Base-by-base conservation (phyloP, 2,329 filamentous ascomycete species). In the Sclerotinia trifoliorum region DNA sequence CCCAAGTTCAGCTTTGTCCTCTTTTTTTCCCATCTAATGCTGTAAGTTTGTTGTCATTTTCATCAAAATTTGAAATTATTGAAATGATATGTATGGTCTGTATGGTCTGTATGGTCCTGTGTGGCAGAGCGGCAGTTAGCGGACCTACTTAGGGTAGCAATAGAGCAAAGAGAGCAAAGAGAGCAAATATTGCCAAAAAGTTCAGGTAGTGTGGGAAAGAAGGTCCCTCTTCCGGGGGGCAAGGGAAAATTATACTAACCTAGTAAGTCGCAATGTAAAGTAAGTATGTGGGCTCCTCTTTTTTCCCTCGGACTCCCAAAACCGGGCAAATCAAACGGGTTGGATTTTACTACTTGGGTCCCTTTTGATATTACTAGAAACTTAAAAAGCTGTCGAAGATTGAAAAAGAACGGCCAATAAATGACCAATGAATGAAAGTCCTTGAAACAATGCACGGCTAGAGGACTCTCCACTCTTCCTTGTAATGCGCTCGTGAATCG, bases 11-110 rank as follows among this genome's bases (percentile, higher is more conserved):
- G 54, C 21, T 19, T 15, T 56, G 29, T 55, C 52, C 32, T 55
- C 29, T 32, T n/a, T 35, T n/a, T 55, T 13, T 55, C n/a, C 10
- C 15, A 21, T 48, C 21, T 56, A 8, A 15, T 15, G 29, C n/a
- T 21, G 32, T 57, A 57, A 42, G 32, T 57, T 57, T 57, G 32
- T 57, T 39, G 32, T 57, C 55, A 57, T 57, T 42, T 42, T 42
- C 32, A 42, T 57, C 55, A n/a, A n/a, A 57, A 57, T n/a, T 39
- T 15, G 29, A n/a, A 56, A 56, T 35, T 15, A n/a, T 21, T 13
- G n/a, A 21, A 21, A 39, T 56, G 54, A 26, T 56, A 3, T 56
- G 29, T 32, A 15, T 56, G 29, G 35, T 29, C 29, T 13, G 52
- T 13, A 29, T 32, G 26, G 29, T 15, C 39, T 42, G 39, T 42